Percentiles rank a stretch among this genome's conserved stretches.
phyloP scores from a whole-genome alignment of 768 basidiomycete genomes.

The Clitopilus passeckerianus region DNA sequence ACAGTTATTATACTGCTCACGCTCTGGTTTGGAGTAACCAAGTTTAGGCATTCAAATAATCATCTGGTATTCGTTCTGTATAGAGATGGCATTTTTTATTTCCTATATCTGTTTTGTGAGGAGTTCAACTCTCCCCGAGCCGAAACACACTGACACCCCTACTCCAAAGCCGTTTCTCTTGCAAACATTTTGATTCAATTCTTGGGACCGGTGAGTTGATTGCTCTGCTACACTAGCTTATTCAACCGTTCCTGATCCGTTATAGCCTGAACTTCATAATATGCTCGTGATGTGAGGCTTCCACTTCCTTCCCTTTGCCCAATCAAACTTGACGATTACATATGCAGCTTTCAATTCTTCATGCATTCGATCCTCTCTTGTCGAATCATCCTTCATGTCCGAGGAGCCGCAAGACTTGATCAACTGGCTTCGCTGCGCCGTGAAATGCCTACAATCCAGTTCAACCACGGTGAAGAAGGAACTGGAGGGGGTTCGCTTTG shows the following conservation, averaged over 20 bases:
- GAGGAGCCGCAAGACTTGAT: background rate
- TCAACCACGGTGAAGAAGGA: background rate
- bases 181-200: background rate
- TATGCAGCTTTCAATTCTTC: background rate
- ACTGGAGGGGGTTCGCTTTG: no score
- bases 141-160: background rate
- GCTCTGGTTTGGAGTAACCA: slow-evolving; percentile 1
- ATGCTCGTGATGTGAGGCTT: background rate
- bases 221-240: background rate
- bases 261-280: background rate
- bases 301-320: background rate
- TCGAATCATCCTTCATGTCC: slow-evolving; percentile 3
- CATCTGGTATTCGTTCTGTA: slow-evolving; percentile 3
- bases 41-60: slow-evolving; percentile 2
- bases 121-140: background rate
- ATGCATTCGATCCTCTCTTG: background rate
- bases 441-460: background rate
- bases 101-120: slow-evolving; percentile 6
- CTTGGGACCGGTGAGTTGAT: background rate
- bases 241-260: background rate
- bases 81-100: slow-evolving; percentile 6
- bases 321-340: background rate
- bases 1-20: slow-evolving; percentile 6
- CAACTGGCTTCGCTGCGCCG: background rate
- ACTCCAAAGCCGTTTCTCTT: background rate